These are phyloP conservation scores for Arthrobotrys pseudoclavata DNA, from an alignment of 2,329 filamentous ascomycete species.

Conservation along the genomic window DNA sequence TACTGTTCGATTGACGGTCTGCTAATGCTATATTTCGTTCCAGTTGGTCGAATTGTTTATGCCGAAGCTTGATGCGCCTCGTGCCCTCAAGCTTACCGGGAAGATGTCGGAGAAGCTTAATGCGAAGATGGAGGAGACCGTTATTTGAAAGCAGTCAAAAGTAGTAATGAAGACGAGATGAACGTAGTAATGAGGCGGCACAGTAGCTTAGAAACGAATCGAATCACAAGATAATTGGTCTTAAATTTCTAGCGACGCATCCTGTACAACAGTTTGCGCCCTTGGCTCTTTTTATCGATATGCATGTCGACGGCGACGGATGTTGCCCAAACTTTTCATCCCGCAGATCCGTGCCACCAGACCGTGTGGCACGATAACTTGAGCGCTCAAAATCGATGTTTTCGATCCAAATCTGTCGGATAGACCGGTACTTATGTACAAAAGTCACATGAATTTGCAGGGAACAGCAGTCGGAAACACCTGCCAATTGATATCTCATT, in stretches of 20 bases:
- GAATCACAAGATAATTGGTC: constrained; percentile 19
- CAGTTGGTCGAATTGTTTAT: constrained; percentile 87
- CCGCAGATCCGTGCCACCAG: neutral
- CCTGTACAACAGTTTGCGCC: constrained; percentile 28
- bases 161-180: neutral
- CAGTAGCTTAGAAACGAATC: constrained; percentile 6
- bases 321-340: constrained; percentile 4
- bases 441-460: neutral
- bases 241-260: neutral
- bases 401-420: constrained; percentile 2
- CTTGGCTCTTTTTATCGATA: constrained; percentile 37
- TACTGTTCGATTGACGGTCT: constrained; percentile 44
- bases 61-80: constrained; percentile 82
- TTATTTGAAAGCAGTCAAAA: neutral
- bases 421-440: constrained; percentile 27
- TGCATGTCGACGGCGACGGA: constrained; percentile 8
- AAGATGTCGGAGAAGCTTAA: constrained; percentile 79
- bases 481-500: constrained; percentile 6
- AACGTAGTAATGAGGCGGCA: neutral
- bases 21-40: constrained; percentile 66
- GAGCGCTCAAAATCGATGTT: neutral
- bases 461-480: constrained; percentile 21
- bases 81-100: constrained; percentile 77
- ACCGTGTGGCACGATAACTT: neutral
- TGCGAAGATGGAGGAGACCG: constrained; percentile 65